These are phyloP conservation scores for Chlamydomonas schloesseri DNA, from an alignment of 139 green algal species.

Conservation along the genomic window DNA sequence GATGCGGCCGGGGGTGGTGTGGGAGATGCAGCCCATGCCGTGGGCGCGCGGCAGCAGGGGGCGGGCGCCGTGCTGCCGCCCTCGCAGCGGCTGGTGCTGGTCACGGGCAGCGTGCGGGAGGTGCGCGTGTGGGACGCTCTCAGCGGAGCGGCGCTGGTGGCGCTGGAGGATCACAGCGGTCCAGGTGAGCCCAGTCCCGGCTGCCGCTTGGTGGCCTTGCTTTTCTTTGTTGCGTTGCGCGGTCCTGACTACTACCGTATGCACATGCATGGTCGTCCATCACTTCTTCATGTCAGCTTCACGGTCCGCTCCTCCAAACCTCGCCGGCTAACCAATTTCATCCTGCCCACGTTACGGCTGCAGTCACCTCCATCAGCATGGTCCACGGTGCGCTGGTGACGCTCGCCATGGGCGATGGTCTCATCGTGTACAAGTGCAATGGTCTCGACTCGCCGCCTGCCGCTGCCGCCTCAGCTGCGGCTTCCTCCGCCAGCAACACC, in stretches of 20 bases:
- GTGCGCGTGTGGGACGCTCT: constrained; percentile 42
- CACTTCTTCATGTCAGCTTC: too few relatives aligned
- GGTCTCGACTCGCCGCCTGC: background rate
- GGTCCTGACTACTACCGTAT: too few relatives aligned
- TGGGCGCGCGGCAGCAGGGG: background rate
- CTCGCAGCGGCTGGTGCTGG: constrained; percentile 36
- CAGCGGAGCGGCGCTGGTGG: background rate
- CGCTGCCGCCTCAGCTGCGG: too few relatives aligned
- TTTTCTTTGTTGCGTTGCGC: too few relatives aligned
- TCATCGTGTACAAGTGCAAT: constrained; percentile 38
- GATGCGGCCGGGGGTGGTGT: too few relatives aligned
- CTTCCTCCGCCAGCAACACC: background rate
- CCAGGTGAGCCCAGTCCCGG: background rate
- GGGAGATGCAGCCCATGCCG: too few relatives aligned
- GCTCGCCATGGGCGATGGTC: constrained; percentile 39
- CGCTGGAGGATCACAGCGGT: constrained; percentile 21
- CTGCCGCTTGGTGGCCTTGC: too few relatives aligned
- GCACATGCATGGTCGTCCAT: too few relatives aligned
- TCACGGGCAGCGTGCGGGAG: constrained; percentile 25
- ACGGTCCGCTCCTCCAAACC: too few relatives aligned
- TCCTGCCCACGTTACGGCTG: too few relatives aligned
- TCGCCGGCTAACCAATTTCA: too few relatives aligned
- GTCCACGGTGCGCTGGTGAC: constrained; percentile 19
- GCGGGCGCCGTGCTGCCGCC: constrained; percentile 4
- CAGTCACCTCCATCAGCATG: constrained; percentile 6